Evolutionary conservation across 768 basidiomycete genomes (phyloP).

Genomic region (Daedaleopsis nitida): DNA sequence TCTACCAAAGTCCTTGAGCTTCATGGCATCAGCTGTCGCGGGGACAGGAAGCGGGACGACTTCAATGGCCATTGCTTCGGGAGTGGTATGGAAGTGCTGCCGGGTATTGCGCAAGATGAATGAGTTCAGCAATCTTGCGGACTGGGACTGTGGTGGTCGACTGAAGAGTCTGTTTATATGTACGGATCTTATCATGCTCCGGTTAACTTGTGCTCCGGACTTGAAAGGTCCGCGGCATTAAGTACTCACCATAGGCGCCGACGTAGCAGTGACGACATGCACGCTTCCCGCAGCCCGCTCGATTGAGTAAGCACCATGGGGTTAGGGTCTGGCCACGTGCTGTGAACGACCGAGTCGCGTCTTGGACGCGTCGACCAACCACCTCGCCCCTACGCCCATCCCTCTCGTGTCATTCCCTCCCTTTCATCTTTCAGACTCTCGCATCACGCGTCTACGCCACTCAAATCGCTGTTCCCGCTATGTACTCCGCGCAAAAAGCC

Average conservation of each 20-base stretch:
- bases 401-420: neutral
- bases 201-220: neutral
- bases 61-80: slow-evolving; percentile 64
- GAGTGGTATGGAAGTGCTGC: slow-evolving; percentile 6
- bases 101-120: too few species aligned
- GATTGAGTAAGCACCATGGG: too few species aligned
- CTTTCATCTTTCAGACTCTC: neutral
- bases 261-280: too few species aligned
- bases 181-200: slow-evolving; percentile 9
- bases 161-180: neutral
- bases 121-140: too few species aligned
- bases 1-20: slow-evolving; percentile 73
- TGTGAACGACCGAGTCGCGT: too few species aligned
- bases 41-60: slow-evolving; percentile 69
- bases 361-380: slow-evolving; percentile 1
- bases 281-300: too few species aligned
- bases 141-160: too few species aligned
- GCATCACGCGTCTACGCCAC: slow-evolving; percentile 1
- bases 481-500: slow-evolving; percentile 61
- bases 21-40: slow-evolving; percentile 64
- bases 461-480: too few species aligned
- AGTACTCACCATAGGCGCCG: too few species aligned
- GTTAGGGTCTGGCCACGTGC: too few species aligned
- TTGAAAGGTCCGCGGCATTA: too few species aligned
- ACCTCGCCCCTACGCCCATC: neutral